Percentiles rank a stretch among this genome's conserved stretches.
Conservation (phyloP, 306 rosid species). For the Prunus dulcis region DNA sequence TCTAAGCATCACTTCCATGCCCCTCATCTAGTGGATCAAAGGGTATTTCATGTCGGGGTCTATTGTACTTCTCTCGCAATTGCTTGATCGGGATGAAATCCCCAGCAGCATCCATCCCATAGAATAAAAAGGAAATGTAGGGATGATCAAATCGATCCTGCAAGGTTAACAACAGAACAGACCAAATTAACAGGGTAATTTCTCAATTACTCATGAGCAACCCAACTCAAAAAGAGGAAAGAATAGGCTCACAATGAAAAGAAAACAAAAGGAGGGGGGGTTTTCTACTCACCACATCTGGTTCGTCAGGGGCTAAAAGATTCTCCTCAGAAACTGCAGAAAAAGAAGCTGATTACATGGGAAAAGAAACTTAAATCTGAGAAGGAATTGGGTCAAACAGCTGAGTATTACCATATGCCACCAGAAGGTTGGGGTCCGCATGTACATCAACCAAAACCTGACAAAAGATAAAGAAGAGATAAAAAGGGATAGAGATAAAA, state of each 20-base stretch:
- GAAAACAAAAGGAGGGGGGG: neutral
- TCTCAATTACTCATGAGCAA: neutral
- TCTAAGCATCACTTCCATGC: conserved; percentile 39
- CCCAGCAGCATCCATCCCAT: conserved; percentile 89
- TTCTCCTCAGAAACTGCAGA: conserved; percentile 89
- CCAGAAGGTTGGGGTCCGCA: conserved; percentile 76
- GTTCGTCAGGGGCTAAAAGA: conserved; percentile 56
- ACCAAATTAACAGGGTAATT: neutral
- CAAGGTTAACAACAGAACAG: conserved; percentile 9
- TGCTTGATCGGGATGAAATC: conserved; percentile 91
- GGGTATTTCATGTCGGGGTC: conserved; percentile 79
- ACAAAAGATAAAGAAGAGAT: conserved; percentile 17
- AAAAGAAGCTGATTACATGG: neutral
- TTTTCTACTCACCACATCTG: conserved; percentile 54
- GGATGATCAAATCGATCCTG: conserved; percentile 92
- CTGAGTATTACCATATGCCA: conserved; percentile 72
- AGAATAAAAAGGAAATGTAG: conserved; percentile 73
- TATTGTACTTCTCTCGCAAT: conserved; percentile 78
- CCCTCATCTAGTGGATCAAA: conserved; percentile 53
- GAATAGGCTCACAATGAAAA: neutral
- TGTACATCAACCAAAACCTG: conserved; percentile 85
- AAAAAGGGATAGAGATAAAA: neutral
- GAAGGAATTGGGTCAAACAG: conserved; percentile 12
- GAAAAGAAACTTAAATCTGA: conserved; percentile 6
- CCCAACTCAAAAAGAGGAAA: neutral